Percentiles rank a stretch among this genome's conserved stretches.
Conservation (phyloP, 768 basidiomycete species). For the Ramaria sp. region DNA sequence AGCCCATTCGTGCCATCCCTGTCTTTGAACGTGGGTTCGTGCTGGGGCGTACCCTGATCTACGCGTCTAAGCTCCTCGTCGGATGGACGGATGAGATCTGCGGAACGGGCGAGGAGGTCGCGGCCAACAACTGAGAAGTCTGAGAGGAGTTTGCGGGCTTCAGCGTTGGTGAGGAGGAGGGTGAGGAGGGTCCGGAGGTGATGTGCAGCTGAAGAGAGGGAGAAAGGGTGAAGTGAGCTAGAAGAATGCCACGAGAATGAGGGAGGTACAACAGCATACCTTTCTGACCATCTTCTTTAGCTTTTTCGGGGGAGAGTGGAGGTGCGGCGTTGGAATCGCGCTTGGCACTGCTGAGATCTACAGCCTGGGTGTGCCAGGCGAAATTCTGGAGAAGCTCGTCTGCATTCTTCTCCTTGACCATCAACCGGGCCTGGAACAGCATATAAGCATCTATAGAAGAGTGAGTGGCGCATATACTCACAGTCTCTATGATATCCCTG, state of each 20-base stretch:
- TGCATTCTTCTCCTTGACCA: slow-evolving; percentile 75
- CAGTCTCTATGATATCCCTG: slow-evolving; percentile 72
- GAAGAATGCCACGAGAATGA: neutral
- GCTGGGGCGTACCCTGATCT: slow-evolving; percentile 54
- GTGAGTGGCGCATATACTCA: slow-evolving; percentile 11
- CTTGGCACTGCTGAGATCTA: slow-evolving; percentile 32
- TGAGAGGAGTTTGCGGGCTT: slow-evolving; percentile 79
- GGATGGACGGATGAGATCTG: slow-evolving; percentile 55
- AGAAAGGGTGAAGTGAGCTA: neutral
- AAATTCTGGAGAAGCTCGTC: slow-evolving; percentile 93
- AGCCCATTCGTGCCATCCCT: neutral
- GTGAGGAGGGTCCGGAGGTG: slow-evolving; percentile 83
- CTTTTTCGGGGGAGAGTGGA: slow-evolving; percentile 46
- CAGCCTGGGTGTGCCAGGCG: slow-evolving; percentile 64
- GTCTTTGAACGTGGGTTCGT: slow-evolving; percentile 24
- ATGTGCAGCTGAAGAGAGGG: slow-evolving; percentile 46
- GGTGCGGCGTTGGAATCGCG: slow-evolving; percentile 28
- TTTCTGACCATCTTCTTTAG: slow-evolving; percentile 46
- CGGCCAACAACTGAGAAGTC: slow-evolving; percentile 73
- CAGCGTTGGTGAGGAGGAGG: slow-evolving; percentile 86
- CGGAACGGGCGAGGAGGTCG: slow-evolving; percentile 72
- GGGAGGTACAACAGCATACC: slow-evolving; percentile 31
- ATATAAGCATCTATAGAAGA: neutral
- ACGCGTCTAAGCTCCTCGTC: slow-evolving; percentile 51
- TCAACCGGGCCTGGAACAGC: slow-evolving; percentile 27